Conservation (phyloP, 169 alveolate species). For the Fabrea salina region DNA sequence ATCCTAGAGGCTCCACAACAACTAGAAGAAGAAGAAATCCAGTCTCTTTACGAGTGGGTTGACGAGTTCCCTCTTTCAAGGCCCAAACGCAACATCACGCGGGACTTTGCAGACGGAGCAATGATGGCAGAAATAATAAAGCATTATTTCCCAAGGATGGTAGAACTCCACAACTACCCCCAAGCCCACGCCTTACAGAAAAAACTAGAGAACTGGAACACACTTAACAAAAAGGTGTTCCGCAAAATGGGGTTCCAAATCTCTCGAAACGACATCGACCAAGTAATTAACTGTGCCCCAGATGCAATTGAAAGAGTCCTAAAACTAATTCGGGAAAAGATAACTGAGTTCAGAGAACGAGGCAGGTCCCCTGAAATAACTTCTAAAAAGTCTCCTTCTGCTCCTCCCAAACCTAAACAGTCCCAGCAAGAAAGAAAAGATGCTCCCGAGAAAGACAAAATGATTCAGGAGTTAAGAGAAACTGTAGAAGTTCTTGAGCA, state of each 20-base stretch:
- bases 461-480: conserved; percentile 51
- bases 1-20: too few species aligned
- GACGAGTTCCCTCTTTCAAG: conserved; percentile 82
- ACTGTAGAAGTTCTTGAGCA: conserved; percentile 56
- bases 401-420: background rate
- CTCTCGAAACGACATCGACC: conserved; percentile 70
- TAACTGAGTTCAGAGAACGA: conserved; percentile 32
- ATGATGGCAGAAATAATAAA: conserved; percentile 80
- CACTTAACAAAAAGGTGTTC: conserved; percentile 73
- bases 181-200: conserved; percentile 67
- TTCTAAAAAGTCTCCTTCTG: too few species aligned
- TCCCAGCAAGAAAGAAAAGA: background rate
- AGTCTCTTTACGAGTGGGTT: conserved; percentile 82
- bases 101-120: conserved; percentile 87
- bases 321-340: conserved; percentile 45
- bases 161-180: conserved; percentile 79
- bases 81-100: conserved; percentile 77
- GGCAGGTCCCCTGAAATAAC: background rate
- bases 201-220: conserved; percentile 78
- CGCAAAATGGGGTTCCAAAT: conserved; percentile 72
- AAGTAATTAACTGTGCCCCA: conserved; percentile 58
- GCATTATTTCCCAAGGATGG: conserved; percentile 70
- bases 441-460: conserved; percentile 49
- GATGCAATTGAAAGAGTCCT: conserved; percentile 71
- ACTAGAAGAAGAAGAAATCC: conserved; percentile 61